Evolutionary conservation across 352 stramenopile species (phyloP), one percentile per base, ranked within the genome.

Genomic region (Aphanomyces astaci): DNA sequence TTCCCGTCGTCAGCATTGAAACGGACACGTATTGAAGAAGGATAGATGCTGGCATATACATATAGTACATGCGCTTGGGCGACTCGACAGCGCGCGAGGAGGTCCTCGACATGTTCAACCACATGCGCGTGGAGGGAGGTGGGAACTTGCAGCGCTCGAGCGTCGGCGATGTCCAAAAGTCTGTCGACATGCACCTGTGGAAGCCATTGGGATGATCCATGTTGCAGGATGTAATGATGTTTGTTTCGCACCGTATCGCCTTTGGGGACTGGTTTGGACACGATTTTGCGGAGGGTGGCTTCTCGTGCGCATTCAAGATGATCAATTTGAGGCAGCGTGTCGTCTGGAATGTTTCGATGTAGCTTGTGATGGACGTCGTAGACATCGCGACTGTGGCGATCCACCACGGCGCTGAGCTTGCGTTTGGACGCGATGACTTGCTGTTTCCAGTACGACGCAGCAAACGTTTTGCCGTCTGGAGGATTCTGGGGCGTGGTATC

Each of bases 391-490:
- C 19, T 48, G 33, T 68, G 62, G 3, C 49, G 39, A 13, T 31
- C 49, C 5, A 68, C 13, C 1, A 52, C 33, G 27, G 62, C 62
- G 4, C 15, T 24, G 11, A 68, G 43, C 43, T 60, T 46, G 33
- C 49, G 39, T 46, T 68, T 68, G 31, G 62, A 27, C 22, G n/a
- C 62, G 19, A 68, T 9, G 22, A 68, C 39, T 52, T 68, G 62
- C 32, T 68, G 62, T 33, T 68, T 68, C 62, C 62, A 68, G 62
- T 60, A 68, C 17, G 62, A 68, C 30, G 62, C 62, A 22, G 28
- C 62, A 51, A 68, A 68, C 25, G 51, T 59, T 22, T 30, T 33
- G 51, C 51, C 30, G 51, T 59, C 51, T 4, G 11, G 25, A n/a
- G 51, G 19, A 53, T 53, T 7, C 30, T 22, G 22, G 13, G n/a